Conservation (phyloP, 2,329 filamentous ascomycete genomes). For the Colletotrichum orchidophilum region DNA sequence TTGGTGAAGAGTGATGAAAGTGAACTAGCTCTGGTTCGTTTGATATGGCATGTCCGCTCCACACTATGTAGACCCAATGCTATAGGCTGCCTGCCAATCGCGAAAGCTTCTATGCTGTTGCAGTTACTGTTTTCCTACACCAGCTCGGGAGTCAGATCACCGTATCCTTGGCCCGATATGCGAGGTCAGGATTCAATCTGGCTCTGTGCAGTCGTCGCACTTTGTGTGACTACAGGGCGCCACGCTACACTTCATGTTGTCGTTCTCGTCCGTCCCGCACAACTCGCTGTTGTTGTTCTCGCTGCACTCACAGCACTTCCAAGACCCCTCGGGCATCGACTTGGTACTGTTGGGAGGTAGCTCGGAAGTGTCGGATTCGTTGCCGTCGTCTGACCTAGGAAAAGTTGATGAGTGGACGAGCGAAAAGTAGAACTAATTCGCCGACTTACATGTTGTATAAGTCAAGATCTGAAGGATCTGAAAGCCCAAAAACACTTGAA, state of each 20-base stretch:
- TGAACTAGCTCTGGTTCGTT: neutral
- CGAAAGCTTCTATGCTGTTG: neutral
- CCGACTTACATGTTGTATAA: neutral
- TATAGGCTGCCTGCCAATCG: neutral
- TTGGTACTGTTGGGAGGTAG: neutral
- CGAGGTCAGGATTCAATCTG: neutral
- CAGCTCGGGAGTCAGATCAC: neutral
- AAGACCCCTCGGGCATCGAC: constrained; percentile 11
- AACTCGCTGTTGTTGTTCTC: constrained; percentile 14
- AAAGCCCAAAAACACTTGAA: neutral
- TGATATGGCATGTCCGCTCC: neutral
- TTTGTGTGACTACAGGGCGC: neutral
- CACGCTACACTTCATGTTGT: constrained; percentile 6
- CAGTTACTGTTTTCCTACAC: neutral
- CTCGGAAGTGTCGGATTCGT: neutral
- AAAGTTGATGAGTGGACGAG: neutral
- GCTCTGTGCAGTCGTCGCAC: constrained; percentile 11
- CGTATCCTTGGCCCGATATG: neutral
- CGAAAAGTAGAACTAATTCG: neutral
- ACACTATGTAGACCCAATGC: neutral
- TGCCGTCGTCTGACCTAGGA: neutral
- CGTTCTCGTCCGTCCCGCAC: constrained; percentile 2
- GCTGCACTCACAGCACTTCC: constrained; percentile 6
- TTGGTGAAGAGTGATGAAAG: neutral
- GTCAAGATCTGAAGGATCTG: neutral